A percentile compares a stretch with the other conserved stretches of the same genome.
phyloP scores from a whole-genome alignment of 1,139 yeast genomes.

The Yarrowia galli region DNA sequence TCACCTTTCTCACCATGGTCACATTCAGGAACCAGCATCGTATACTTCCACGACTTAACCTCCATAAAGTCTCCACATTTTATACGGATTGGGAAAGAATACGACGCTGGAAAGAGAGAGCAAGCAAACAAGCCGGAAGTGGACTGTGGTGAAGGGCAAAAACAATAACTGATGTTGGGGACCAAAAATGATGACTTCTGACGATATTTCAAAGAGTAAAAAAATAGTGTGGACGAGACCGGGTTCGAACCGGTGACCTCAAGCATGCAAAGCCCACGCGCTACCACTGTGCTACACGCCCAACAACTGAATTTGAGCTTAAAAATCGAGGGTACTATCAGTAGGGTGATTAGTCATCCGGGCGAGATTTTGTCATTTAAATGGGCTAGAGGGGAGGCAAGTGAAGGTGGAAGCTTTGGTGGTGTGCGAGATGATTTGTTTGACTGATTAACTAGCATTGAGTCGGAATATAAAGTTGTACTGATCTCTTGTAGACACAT shows the following conservation, averaged over 20 bases:
- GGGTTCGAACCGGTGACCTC: slow-evolving; percentile 39
- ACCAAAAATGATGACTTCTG: too few species aligned
- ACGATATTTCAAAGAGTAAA: neutral
- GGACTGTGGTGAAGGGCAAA: too few species aligned
- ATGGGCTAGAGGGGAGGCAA: too few species aligned
- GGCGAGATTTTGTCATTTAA: neutral
- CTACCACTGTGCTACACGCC: slow-evolving; percentile 39
- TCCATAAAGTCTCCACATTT: neutral
- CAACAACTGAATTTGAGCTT: neutral
- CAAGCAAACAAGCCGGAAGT: too few species aligned
- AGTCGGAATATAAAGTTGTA: neutral
- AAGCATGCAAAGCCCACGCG: slow-evolving; percentile 39
- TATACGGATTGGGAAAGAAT: neutral
- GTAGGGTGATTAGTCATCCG: neutral
- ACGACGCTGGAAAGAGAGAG: neutral
- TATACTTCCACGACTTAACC: too few species aligned
- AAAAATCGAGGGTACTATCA: neutral
- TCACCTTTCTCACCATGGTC: too few species aligned
- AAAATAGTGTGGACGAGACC: slow-evolving; percentile 34
- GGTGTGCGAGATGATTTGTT: too few species aligned
- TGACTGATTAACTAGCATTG: too few species aligned
- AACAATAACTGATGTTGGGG: too few species aligned
- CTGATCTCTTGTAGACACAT: neutral
- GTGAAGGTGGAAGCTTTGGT: too few species aligned
- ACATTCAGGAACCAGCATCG: too few species aligned